Evolutionary conservation across 768 basidiomycete species (phyloP), one percentile per base, ranked within the genome.

Genomic region (Artomyces pyxidatus): DNA sequence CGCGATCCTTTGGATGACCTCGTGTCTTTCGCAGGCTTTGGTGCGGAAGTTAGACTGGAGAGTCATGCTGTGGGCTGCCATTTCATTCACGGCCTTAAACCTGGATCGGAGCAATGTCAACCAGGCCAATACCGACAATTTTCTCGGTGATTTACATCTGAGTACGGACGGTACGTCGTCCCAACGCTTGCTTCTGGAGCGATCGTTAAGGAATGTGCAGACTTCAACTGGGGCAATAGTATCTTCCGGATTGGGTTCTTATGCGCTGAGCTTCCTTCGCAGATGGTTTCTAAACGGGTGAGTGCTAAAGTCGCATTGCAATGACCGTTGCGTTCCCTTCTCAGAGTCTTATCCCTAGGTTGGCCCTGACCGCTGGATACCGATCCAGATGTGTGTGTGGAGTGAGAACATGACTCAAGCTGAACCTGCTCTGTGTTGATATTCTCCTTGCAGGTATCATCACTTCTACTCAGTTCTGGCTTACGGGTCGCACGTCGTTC

Each of bases 51-150:
- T 80, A 11, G 81, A 83, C 61, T 61, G 68, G 52, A 67, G 73
- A 38, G 76, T 85, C 52, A 76, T 78, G 68, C 57, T 77, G 6
- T 78, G 75, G 76, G 74, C 77, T 6, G 68, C 65, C 21, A 64
- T 78, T 47, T 79, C 78, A 73, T 83, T 82, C 64, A 77, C 77
- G 42, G 65, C 71, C 6, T 38, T 56, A 11, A 56, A 56, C 57
- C 53, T 78, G 42, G 79, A 81, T 56, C 64, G 80, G 23, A 68
- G 67, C 42, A 83, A 82, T 57, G 66, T 83, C 21, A 68, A 71
- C 2, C 78, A 79, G 59, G 83, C 83, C 26, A 80, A 81, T 49
- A 71, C 78, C 1, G 81, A 83, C 61, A 83, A 80, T 61, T 74
- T 85, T 55, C 63, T 83, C 8, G 57, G 65, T 1, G 80, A 83